These are phyloP conservation scores for Chalara sp. DNA, from an alignment of 2,329 filamentous ascomycete species.

Conservation along the genomic window DNA sequence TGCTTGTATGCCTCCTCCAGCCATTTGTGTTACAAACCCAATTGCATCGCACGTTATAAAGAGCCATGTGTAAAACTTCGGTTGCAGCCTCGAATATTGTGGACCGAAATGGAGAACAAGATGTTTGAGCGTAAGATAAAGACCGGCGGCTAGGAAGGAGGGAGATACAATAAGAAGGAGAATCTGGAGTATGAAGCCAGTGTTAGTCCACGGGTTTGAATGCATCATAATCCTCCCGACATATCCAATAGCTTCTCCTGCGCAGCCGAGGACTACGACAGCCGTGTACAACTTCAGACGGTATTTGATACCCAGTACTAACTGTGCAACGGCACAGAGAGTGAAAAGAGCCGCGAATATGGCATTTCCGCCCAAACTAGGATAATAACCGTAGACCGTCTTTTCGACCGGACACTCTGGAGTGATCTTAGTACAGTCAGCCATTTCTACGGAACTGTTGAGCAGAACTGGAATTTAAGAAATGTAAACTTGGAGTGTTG, in stretches of 20 bases:
- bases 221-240: conserved; percentile 44
- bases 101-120: conserved; percentile 14
- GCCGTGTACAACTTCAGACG: conserved; percentile 45
- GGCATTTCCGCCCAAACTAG: conserved; percentile 45
- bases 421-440: background rate
- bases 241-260: conserved; percentile 50
- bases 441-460: too few species aligned
- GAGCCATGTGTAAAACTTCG: conserved; percentile 40
- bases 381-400: conserved; percentile 41
- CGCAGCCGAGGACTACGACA: conserved; percentile 37
- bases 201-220: conserved; percentile 41
- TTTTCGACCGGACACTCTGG: conserved; percentile 25
- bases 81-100: conserved; percentile 24
- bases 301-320: conserved; percentile 38
- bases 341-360: conserved; percentile 47
- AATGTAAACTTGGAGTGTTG: too few species aligned
- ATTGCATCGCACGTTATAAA: conserved; percentile 54
- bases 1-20: conserved; percentile 46
- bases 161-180: conserved; percentile 18
- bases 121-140: conserved; percentile 50
- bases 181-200: conserved; percentile 42
- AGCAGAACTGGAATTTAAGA: too few species aligned
- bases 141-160: conserved; percentile 51
- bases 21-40: conserved; percentile 51
- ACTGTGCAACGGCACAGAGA: conserved; percentile 34